A percentile compares a stretch with the other conserved stretches of the same genome.
phyloP scores from a whole-genome alignment of 352 stramenopile genomes.

The Phytophthora palmivora region DNA sequence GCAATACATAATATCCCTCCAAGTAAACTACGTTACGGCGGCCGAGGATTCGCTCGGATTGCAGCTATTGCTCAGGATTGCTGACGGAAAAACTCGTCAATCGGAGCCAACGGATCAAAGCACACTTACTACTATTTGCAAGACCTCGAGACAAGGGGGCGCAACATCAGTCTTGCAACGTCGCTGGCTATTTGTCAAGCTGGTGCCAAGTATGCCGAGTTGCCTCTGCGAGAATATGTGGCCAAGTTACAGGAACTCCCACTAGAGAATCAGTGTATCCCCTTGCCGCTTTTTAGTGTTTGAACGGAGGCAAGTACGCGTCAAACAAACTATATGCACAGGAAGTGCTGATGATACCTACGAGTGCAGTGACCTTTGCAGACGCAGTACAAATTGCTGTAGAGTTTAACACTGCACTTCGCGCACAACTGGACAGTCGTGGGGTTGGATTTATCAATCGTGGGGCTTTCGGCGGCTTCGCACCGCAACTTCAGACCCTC shows the following conservation, averaged over 20 bases:
- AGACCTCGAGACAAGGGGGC: constrained; percentile 50
- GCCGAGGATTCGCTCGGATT: constrained; percentile 46
- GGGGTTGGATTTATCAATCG: constrained; percentile 69
- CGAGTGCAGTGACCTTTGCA: constrained; percentile 60
- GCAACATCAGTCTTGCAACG: constrained; percentile 63
- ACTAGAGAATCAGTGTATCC: constrained; percentile 53
- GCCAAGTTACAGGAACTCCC: constrained; percentile 53
- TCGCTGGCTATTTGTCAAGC: constrained; percentile 72
- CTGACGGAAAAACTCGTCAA: constrained; percentile 52
- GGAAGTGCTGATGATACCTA: constrained; percentile 65
- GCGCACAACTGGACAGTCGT: constrained; percentile 51
- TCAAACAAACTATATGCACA: constrained; percentile 77
- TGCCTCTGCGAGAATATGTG: constrained; percentile 63
- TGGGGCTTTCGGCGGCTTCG: constrained; percentile 66
- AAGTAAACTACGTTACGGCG: constrained; percentile 49
- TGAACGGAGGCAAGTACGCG: constrained; percentile 68
- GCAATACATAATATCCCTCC: too few relatives aligned
- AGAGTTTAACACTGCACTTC: constrained; percentile 53
- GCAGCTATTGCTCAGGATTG: constrained; percentile 42
- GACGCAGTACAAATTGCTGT: constrained; percentile 68
- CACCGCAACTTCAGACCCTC: constrained; percentile 64
- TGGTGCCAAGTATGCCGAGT: constrained; percentile 64
- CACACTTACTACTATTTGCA: constrained; percentile 48
- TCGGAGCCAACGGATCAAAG: constrained; percentile 60
- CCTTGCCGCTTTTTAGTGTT: constrained; percentile 80